A percentile compares a stretch with the other conserved stretches of the same genome.
These are phyloP conservation scores for Nemania abortiva DNA, from an alignment of 2,329 filamentous ascomycete genomes.

Conservation along the genomic window DNA sequence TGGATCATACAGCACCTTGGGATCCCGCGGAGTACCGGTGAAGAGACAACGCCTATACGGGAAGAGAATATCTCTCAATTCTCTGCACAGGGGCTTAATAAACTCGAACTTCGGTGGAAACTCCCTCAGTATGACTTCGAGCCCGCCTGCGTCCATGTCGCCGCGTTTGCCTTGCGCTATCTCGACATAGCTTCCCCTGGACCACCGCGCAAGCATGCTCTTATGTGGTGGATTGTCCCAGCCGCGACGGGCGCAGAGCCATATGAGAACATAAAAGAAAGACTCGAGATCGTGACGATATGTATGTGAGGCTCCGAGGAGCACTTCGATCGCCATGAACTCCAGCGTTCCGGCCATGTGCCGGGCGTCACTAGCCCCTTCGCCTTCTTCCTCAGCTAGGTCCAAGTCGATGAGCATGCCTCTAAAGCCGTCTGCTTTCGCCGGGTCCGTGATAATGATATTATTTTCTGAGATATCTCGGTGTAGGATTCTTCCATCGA, in stretches of 20 bases:
- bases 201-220: neutral
- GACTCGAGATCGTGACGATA: constrained; percentile 39
- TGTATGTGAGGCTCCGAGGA: constrained; percentile 16
- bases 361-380: constrained; percentile 7
- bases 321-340: constrained; percentile 35
- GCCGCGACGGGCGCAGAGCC: constrained; percentile 7
- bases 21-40: neutral
- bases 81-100: constrained; percentile 2
- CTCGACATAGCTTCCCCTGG: neutral
- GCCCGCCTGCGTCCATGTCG: neutral
- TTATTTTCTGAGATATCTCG: constrained; percentile 34
- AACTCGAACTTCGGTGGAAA: constrained; percentile 6
- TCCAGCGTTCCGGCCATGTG: constrained; percentile 26
- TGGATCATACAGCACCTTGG: neutral
- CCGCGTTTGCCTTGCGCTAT: neutral
- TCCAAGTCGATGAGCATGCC: constrained; percentile 38
- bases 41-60: neutral
- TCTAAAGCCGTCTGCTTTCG: constrained; percentile 20
- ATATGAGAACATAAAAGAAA: constrained; percentile 36
- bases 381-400: constrained; percentile 16
- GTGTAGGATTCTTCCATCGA: constrained; percentile 34
- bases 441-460: constrained; percentile 31
- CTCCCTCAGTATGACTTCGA: constrained; percentile 6
- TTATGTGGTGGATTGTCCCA: neutral
- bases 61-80: constrained; percentile 9